Evolutionary conservation across 805 yeast species (phyloP), one percentile per base, ranked within the genome.

Genomic region (Candida alai): DNA sequence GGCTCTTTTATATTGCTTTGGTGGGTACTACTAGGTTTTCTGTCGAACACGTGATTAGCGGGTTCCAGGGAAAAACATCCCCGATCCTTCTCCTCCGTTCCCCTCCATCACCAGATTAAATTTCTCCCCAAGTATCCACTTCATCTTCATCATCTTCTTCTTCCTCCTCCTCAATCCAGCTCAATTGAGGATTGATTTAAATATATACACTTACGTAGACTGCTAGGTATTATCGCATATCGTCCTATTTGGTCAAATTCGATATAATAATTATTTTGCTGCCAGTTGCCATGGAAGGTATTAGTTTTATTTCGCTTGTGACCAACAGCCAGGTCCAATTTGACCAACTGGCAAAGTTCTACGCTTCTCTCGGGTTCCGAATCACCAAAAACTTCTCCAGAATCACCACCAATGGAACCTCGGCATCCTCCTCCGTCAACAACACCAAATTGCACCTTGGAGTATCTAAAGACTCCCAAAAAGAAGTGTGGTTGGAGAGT

Each of bases 401-500:
- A 42, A 73, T 53, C 63, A 52, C 56, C 51, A 35, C 62, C 67
- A 41, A 57, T 62, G 36, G 56, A 41, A 39, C 54, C 44, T 42
- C 58, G 41, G 38, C 52, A 44, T 41, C 60, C 41, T 43, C 53
- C 20, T 44, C 42, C 13, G 37, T 42, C 16, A 47, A 46, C 39
- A 50, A 52, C 32, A 45, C 62, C 32, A 48, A 49, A 25, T 44
- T 53, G 20, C 54, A 65, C 11, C 55, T 62, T 29, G 89, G 89
- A 4, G 63, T 83, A 29, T 73, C 86, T 6, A 67, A 64, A 37
- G 86, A 81, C 43, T 81, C 89, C 1, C 49, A 80, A 32, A 73
- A 68, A 42, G 94, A 84, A 56, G 57, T 75, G 19, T 84, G 94
- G 94, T 53, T 84, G 30, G 84, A 81, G 54, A 62, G 78, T 15